Conservation (phyloP, 768 basidiomycete species). For the Pleurotus salmoneostramineus region DNA sequence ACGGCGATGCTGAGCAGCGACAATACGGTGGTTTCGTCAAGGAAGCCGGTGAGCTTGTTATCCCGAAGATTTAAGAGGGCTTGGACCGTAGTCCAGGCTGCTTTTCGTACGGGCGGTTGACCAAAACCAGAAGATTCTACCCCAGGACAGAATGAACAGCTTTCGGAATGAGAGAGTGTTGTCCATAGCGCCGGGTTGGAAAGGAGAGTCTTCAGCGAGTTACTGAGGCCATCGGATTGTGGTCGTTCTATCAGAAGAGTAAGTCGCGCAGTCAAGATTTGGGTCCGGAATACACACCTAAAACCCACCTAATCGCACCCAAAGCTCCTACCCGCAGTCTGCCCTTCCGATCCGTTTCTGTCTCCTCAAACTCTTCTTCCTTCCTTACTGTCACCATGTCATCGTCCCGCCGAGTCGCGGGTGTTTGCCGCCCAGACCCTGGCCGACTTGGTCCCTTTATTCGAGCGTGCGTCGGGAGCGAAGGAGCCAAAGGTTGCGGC, state of each 20-base stretch:
- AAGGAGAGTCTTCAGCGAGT: slow-evolving; percentile 23
- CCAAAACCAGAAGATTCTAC: slow-evolving; percentile 50
- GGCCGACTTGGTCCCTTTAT: slow-evolving; percentile 25
- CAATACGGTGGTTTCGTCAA: too few relatives aligned
- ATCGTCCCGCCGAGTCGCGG: slow-evolving; percentile 23
- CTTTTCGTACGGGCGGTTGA: slow-evolving; percentile 71
- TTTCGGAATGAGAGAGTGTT: slow-evolving; percentile 38
- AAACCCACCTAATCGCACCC: slow-evolving; percentile 58
- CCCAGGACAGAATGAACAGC: slow-evolving; percentile 36
- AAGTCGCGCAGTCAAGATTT: background rate
- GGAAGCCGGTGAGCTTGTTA: slow-evolving; percentile 21
- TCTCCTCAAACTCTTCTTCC: slow-evolving; percentile 63
- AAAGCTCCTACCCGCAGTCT: slow-evolving; percentile 67
- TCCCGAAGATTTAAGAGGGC: slow-evolving; percentile 27
- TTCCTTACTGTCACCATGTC: slow-evolving; percentile 33
- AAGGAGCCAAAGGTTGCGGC: slow-evolving; percentile 33
- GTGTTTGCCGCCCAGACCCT: slow-evolving; percentile 14
- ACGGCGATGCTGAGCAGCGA: slow-evolving; percentile 51
- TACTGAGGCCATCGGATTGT: slow-evolving; percentile 21
- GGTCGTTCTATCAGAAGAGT: background rate
- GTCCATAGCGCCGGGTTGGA: slow-evolving; percentile 59
- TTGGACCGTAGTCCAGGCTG: slow-evolving; percentile 60
- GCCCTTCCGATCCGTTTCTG: slow-evolving; percentile 63
- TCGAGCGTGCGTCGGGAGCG: slow-evolving; percentile 22
- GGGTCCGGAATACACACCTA: slow-evolving; percentile 40